phyloP scores from a whole-genome alignment of 2,329 filamentous ascomycete genomes.

The Fusarium dlaminii region DNA sequence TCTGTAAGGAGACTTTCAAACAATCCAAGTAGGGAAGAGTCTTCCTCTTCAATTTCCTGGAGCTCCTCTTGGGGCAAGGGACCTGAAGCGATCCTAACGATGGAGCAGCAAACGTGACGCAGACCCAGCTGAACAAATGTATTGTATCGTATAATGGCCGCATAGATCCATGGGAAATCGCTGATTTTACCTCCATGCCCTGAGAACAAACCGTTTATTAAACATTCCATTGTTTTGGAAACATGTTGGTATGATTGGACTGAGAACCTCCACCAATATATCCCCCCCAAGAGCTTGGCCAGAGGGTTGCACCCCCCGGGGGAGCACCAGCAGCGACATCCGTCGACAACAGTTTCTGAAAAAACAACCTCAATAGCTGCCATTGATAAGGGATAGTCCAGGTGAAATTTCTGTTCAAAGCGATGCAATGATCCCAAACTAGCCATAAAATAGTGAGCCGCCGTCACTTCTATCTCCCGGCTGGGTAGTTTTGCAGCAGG shows the following conservation, averaged over 20 bases:
- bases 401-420: no score
- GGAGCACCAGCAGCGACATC: no score
- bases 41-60: neutral
- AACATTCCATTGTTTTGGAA: no score
- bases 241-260: no score
- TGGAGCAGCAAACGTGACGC: neutral
- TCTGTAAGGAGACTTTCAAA: accelerated
- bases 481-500: neutral
- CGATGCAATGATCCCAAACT: no score
- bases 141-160: neutral
- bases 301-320: no score
- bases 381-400: no score
- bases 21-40: accelerated
- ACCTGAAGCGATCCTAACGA: accelerated
- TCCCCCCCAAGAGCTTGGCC: no score
- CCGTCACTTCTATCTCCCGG: neutral
- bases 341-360: no score
- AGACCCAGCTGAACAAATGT: accelerated
- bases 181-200: accelerated
- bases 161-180: neutral
- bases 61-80: accelerated
- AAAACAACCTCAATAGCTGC: no score
- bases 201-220: neutral
- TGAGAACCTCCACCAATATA: no score
- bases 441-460: neutral